Conservation (phyloP, 805 yeast genomes). For the Candida argentea region DNA sequence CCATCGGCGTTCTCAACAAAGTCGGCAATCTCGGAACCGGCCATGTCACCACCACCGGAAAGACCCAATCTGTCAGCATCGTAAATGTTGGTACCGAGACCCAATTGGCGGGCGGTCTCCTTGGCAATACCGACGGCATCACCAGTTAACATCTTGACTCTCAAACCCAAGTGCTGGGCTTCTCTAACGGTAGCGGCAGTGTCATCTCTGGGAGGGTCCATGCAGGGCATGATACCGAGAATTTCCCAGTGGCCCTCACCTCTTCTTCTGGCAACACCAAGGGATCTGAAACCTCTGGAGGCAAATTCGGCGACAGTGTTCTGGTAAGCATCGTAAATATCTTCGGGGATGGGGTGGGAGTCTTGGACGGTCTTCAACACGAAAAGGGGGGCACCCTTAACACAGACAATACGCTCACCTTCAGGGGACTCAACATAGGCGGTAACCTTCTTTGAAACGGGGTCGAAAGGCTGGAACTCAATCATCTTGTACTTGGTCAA, state of each 20-base stretch:
- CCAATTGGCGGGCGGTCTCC: conserved; percentile 97
- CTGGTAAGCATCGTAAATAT: conserved; percentile 87
- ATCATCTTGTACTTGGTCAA: conserved; percentile 88
- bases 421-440: conserved; percentile 94
- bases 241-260: conserved; percentile 98
- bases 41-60: conserved; percentile 89
- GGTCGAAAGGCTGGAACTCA: conserved; percentile 96
- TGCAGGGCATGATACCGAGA: conserved; percentile 95
- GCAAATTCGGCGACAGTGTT: conserved; percentile 97
- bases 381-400: conserved; percentile 97
- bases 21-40: conserved; percentile 96
- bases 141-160: conserved; percentile 98
- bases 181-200: conserved; percentile 90
- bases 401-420: conserved; percentile 91
- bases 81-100: conserved; percentile 92
- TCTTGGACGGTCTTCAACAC: conserved; percentile 94
- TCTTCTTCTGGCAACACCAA: conserved; percentile 98
- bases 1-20: conserved; percentile 97
- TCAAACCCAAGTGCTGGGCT: conserved; percentile 84
- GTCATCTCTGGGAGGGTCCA: conserved; percentile 98
- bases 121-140: conserved; percentile 98
- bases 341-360: conserved; percentile 94
- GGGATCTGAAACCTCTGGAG: conserved; percentile 95
- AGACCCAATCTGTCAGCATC: conserved; percentile 95
- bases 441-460: conserved; percentile 93